Base-by-base conservation (phyloP, 2,329 filamentous ascomycete genomes). In the Verticillium nonalfalfae region DNA sequence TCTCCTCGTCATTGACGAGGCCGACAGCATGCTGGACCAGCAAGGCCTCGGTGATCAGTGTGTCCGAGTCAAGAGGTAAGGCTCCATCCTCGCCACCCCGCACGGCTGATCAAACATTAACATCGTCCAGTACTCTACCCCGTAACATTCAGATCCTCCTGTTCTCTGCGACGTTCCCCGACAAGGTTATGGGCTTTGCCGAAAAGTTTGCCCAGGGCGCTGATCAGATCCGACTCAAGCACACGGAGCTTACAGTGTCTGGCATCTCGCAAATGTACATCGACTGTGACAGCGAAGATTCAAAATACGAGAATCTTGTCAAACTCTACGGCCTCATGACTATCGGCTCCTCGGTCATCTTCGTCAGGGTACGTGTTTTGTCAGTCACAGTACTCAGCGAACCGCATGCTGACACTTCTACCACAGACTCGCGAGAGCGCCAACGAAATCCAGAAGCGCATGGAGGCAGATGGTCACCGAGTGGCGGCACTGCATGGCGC, bases 231-330 rank as follows among this genome's bases (percentile, higher is more conserved):
- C 95, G 91, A 56, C 82, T 99, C 59, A 88, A 91, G 70, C 90
- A 93, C 63, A 90, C 96, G 68, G 92, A 99, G 72, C 86, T 98
- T 69, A 98, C 94, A 0, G 94, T 99, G 64, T 92, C 95, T 74
- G 95, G 95, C 26, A 99, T 99, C 73, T 96, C 94, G 67, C 95
- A 99, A 72, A 91, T 99, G 78, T 99, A 96, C 73, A 91, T 99
- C 73, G 95, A 99, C 75, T 98, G 94, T 70, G 85, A 90, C 26
- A 83, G 83, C 38, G 90, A 96, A 66, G 79, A 87, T 39, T 87
- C 91, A 70, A 98, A 98, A 74, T 99, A 96, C 72, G 85, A 90
- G 39, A 88, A 91, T 61, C 85, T 99, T 7, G 90, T 96, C 74
- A 91, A 94, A 72, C 90, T 99, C 63, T 99, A 99, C 73, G 93